A percentile compares a stretch with the other conserved stretches of the same genome.
phyloP scores from a whole-genome alignment of 2,329 filamentous ascomycete species.

The Xylariaceae sp. region DNA sequence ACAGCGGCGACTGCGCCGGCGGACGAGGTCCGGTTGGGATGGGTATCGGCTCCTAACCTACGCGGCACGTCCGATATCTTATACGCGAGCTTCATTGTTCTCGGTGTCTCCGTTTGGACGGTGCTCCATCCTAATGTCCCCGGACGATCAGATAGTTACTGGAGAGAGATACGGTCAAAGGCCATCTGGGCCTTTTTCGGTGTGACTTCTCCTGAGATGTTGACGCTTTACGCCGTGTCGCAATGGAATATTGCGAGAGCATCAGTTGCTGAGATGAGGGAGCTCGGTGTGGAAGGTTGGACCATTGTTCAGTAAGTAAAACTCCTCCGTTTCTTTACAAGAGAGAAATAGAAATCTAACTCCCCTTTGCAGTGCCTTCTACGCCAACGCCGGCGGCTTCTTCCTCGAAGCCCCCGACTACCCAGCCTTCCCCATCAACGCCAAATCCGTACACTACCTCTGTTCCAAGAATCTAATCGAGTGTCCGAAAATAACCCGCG shows the following conservation, averaged over 20 bases:
- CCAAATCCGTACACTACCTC: neutral
- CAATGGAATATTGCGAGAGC: neutral
- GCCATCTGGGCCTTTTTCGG: neutral
- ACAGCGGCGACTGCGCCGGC: neutral
- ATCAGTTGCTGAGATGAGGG: neutral
- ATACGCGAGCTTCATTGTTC: neutral
- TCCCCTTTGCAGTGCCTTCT: neutral
- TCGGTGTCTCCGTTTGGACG: neutral
- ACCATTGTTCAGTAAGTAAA: neutral
- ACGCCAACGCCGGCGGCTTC: neutral
- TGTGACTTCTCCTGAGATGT: neutral
- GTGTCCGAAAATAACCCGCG: neutral
- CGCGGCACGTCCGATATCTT: neutral
- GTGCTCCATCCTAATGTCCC: neutral
- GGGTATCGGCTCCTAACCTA: neutral
- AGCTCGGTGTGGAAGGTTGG: neutral
- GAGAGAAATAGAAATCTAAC: neutral
- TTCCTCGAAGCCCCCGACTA: neutral
- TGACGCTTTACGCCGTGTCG: neutral
- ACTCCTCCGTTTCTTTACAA: neutral
- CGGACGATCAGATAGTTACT: neutral
- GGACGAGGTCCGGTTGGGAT: neutral
- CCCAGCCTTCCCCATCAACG: neutral
- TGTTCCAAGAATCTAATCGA: neutral
- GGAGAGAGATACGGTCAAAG: neutral